phyloP scores from a whole-genome alignment of 805 yeast genomes.

The Lipomyces sp. region DNA sequence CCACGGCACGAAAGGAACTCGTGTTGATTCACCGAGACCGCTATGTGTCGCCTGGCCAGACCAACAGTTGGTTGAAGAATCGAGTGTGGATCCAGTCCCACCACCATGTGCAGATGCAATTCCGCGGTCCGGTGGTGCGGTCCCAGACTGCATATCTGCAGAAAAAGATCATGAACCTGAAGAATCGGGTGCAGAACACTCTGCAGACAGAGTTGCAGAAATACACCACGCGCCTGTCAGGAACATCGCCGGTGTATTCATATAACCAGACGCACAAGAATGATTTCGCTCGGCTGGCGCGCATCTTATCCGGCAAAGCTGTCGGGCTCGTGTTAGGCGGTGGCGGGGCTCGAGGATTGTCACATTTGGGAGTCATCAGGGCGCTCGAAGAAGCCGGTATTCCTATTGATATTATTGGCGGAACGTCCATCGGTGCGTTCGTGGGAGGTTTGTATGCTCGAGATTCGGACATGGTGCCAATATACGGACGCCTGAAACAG shows the following conservation, averaged over 20 bases:
- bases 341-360: conserved; percentile 94
- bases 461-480: conserved; percentile 87
- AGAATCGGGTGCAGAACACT: conserved; percentile 35
- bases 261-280: conserved; percentile 61
- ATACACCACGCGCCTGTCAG: conserved; percentile 15
- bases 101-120: conserved; percentile 79
- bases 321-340: conserved; percentile 95
- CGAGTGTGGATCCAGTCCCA: conserved; percentile 91
- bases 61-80: conserved; percentile 77
- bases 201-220: conserved; percentile 37
- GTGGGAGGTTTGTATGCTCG: conserved; percentile 93
- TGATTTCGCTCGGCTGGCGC: conserved; percentile 85
- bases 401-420: conserved; percentile 92
- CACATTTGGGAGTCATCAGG: conserved; percentile 87
- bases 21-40: conserved; percentile 80
- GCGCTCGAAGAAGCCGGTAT: conserved; percentile 90
- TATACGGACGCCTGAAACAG: conserved; percentile 83
- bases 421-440: conserved; percentile 94
- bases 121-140: conserved; percentile 27
- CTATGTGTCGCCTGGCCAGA: conserved; percentile 78
- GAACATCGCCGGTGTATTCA: conserved; percentile 33
- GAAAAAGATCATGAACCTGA: conserved; percentile 29
- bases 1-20: conserved; percentile 84
- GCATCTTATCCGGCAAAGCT: conserved; percentile 87
- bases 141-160: conserved; percentile 15